Conservation (phyloP, 2,329 filamentous ascomycete genomes). For the Epichloe sibirici region DNA sequence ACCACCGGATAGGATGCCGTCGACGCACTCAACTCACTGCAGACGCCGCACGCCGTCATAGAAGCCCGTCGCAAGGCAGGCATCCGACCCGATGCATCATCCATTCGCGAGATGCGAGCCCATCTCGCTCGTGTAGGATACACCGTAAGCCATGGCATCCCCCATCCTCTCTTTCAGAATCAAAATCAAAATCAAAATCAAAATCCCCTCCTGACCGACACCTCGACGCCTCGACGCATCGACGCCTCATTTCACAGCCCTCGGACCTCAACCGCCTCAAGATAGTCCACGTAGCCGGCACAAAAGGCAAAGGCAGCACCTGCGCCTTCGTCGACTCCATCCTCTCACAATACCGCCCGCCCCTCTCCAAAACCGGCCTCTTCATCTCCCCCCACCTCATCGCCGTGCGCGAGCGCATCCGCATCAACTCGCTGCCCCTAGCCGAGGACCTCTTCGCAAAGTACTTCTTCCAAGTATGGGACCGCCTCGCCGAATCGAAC, state of each 20-base stretch:
- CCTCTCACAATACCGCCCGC: constrained; percentile 36
- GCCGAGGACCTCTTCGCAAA: constrained; percentile 45
- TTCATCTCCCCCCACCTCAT: constrained; percentile 61
- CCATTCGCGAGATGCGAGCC: constrained; percentile 67
- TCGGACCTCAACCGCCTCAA: constrained; percentile 48
- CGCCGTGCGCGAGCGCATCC: constrained; percentile 54
- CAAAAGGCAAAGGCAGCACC: constrained; percentile 66
- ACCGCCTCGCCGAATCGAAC: constrained; percentile 32
- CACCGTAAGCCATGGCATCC: constrained; percentile 27
- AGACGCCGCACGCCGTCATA: constrained; percentile 74
- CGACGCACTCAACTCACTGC: constrained; percentile 73
- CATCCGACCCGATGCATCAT: constrained; percentile 52
- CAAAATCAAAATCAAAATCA: too few species aligned
- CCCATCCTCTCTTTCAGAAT: too few species aligned
- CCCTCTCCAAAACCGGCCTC: constrained; percentile 41
- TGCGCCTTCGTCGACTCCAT: constrained; percentile 57
- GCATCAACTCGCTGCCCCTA: constrained; percentile 46
- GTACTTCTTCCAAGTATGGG: constrained; percentile 60
- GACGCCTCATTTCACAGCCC: constrained; percentile 13
- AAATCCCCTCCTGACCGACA: too few species aligned
- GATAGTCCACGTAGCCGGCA: constrained; percentile 58
- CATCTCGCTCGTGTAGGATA: constrained; percentile 73
- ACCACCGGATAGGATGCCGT: constrained; percentile 59
- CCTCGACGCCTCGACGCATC: too few species aligned
- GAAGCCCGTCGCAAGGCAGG: constrained; percentile 68